Conservation (phyloP, 352 stramenopile species). For the Phytopythium kandeliae region DNA sequence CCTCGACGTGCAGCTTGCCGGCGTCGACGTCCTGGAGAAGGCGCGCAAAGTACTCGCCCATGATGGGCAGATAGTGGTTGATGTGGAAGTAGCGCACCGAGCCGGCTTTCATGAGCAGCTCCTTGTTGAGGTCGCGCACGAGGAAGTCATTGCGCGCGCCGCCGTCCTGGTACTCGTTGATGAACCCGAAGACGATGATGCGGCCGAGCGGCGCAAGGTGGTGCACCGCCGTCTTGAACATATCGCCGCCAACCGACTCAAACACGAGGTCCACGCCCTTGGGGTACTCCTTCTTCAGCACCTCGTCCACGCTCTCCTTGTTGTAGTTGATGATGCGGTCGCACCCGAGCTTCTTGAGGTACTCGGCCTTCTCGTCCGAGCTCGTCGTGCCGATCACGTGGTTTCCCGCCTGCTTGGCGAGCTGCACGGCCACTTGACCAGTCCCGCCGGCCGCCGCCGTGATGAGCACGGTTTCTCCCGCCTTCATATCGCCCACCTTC, state of each 20-base stretch:
- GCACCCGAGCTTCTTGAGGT: constrained; percentile 38
- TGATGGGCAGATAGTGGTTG: constrained; percentile 25
- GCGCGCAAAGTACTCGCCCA: constrained; percentile 27
- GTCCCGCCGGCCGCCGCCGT: constrained; percentile 47
- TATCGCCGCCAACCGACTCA: constrained; percentile 5
- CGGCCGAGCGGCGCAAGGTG: constrained; percentile 24
- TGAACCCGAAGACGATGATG: constrained; percentile 37
- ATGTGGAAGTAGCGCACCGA: constrained; percentile 41
- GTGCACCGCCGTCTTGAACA: constrained; percentile 25
- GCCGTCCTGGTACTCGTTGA: constrained; percentile 43
- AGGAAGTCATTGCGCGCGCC: constrained; percentile 44
- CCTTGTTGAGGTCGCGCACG: constrained; percentile 22
- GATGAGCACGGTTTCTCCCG: constrained; percentile 36
- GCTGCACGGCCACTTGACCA: constrained; percentile 63
- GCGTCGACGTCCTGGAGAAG: constrained; percentile 35
- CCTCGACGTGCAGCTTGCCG: constrained; percentile 29
- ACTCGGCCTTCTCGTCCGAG: constrained; percentile 67
- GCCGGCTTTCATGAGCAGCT: constrained; percentile 34
- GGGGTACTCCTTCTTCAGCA: constrained; percentile 16
- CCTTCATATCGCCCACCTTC: constrained; percentile 33
- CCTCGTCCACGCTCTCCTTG: constrained; percentile 18
- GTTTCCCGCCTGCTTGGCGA: constrained; percentile 70
- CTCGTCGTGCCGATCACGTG: constrained; percentile 47
- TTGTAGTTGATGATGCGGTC: constrained; percentile 68
- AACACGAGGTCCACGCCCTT: constrained; percentile 11